Percentiles rank a stretch among this genome's conserved stretches.
phyloP scores from a whole-genome alignment of 345 rosid species.

The Acer campestre region DNA sequence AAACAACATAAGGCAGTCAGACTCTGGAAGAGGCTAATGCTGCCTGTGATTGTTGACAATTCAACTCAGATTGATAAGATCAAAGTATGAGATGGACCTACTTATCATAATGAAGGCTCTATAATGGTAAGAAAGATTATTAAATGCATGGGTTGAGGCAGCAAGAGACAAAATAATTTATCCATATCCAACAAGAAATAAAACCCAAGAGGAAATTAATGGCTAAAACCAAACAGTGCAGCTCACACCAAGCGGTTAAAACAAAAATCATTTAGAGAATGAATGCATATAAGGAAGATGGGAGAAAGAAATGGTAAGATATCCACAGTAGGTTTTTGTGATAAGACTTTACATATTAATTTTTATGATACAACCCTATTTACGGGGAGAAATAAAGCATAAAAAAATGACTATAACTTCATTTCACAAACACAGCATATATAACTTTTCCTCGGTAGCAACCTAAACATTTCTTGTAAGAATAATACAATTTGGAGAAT shows the following conservation, averaged over 20 bases:
- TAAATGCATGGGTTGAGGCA: background rate
- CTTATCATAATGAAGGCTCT: background rate
- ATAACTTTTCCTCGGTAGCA: background rate
- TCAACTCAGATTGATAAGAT: background rate
- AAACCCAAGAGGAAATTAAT: background rate
- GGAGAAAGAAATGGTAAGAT: background rate
- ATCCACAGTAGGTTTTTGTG: background rate
- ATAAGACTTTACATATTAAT: background rate
- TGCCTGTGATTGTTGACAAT: background rate
- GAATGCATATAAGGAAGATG: background rate
- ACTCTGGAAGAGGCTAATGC: background rate
- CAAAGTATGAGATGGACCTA: background rate
- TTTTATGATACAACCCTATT: background rate
- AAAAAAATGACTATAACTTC: background rate
- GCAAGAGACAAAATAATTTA: background rate
- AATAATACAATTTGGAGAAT: conserved; percentile 3
- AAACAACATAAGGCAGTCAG: background rate
- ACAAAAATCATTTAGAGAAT: background rate
- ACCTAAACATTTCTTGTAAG: background rate
- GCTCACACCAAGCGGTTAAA: background rate
- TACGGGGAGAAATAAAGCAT: background rate
- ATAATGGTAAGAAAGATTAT: background rate
- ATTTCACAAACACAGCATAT: background rate
- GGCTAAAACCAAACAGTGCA: background rate
- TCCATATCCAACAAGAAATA: background rate